A percentile compares a stretch with the other conserved stretches of the same genome.
These are phyloP conservation scores for Fusarium sp. DNA, from an alignment of 2,329 filamentous ascomycete species.

Conservation along the genomic window DNA sequence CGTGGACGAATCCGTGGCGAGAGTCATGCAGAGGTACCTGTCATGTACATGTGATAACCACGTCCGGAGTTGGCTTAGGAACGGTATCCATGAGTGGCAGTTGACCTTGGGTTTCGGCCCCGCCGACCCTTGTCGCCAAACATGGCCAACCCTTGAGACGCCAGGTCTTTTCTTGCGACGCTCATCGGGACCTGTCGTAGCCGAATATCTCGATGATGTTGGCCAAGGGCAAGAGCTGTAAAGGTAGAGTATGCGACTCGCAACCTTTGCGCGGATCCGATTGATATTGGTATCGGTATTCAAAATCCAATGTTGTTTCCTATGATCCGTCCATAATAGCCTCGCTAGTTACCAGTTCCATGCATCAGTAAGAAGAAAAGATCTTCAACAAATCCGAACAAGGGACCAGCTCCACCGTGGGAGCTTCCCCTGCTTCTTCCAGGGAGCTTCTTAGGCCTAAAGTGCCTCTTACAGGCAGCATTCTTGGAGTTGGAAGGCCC, in stretches of 20 bases:
- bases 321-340: background rate
- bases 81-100: conserved; percentile 48
- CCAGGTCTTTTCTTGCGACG: conserved; percentile 38
- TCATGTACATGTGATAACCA: conserved; percentile 48
- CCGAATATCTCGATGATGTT: conserved; percentile 24
- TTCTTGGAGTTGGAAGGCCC: conserved; percentile 19
- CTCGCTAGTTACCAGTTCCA: conserved; percentile 17
- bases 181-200: conserved; percentile 26
- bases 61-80: conserved; percentile 49
- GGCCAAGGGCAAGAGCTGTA: conserved; percentile 5
- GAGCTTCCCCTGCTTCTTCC: conserved; percentile 47
- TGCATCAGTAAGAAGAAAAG: conserved; percentile 33
- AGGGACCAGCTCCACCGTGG: conserved; percentile 47
- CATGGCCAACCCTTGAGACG: conserved; percentile 39
- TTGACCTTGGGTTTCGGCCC: conserved; percentile 49
- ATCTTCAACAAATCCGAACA: conserved; percentile 43
- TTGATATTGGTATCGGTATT: background rate
- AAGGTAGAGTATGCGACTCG: background rate
- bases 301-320: background rate
- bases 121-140: conserved; percentile 44
- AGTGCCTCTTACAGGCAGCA: conserved; percentile 42
- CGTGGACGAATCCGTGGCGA: conserved; percentile 44
- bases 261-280: background rate
- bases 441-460: conserved; percentile 43
- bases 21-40: conserved; percentile 46